Conservation (phyloP, 139 green algal genomes). For the Microglena sp. region DNA sequence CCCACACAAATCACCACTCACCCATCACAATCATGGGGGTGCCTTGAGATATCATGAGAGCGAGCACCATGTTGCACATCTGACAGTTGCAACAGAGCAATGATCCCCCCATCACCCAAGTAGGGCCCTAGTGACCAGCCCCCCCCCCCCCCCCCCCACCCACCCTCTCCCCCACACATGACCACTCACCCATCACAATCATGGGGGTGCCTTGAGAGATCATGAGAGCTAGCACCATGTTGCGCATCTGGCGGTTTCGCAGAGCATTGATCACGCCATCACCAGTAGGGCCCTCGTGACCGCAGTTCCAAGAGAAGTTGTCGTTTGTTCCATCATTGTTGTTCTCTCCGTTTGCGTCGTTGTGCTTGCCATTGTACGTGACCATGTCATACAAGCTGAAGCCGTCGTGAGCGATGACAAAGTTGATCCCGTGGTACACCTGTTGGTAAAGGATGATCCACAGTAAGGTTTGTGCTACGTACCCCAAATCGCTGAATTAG, state of each 20-base stretch:
- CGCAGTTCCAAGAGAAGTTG: conserved; percentile 98
- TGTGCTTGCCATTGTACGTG: conserved; percentile 64
- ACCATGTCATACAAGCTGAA: conserved; percentile 93
- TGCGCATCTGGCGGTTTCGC: conserved; percentile 82
- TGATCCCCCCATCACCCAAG: conserved; percentile 53
- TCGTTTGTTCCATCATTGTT: conserved; percentile 79
- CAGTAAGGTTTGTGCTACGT: not conserved
- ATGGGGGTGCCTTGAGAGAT: conserved; percentile 87
- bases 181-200: conserved; percentile 63
- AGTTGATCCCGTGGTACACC: conserved; percentile 94
- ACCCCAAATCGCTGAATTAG: not conserved
- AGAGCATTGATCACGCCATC: conserved; percentile 54
- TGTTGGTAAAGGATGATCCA: too few species aligned
- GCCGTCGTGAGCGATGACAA: conserved; percentile 90
- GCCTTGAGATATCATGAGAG: conserved; percentile 79
- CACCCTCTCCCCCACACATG: too few species aligned
- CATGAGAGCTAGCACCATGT: conserved; percentile 82
- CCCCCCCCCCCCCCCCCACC: too few species aligned
- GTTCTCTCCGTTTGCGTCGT: conserved; percentile 50
- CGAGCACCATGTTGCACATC: conserved; percentile 86
- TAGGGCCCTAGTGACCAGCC: conserved; percentile 83
- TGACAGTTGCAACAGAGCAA: conserved; percentile 63
- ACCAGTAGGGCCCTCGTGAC: conserved; percentile 73
- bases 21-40: conserved; percentile 89
- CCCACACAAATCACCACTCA: conserved; percentile 19